Base-by-base conservation (phyloP, 805 yeast genomes). In the Candida qinlingensis region DNA sequence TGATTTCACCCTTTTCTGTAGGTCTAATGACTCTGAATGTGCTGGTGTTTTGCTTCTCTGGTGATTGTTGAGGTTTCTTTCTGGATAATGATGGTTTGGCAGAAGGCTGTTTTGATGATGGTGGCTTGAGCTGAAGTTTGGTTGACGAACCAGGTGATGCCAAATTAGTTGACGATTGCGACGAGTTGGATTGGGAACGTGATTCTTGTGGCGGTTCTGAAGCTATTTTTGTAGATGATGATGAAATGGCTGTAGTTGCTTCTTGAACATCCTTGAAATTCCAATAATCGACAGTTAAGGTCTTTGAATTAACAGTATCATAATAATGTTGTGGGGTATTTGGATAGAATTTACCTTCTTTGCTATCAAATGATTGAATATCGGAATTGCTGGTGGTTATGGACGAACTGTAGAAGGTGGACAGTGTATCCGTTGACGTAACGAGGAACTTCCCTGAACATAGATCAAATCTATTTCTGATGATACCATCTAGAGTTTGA, bases 301-400 rank as follows among this genome's bases (percentile, higher is more conserved):
- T 31, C 12, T 65, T 63, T 25, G 72, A 77, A 30, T 68, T n/a
- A 12, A 40, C 62, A 4, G 64, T 55, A 46, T 76, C 80, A 33
- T 83, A 69, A 47, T 83, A 64, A 56, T 85, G 79, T 53, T 83
- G 83, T 1, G 94, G 94, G 0, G 92, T 85, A 11, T 79, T 75
- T 25, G 83, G 87, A 56, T 79, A 81, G 30, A 67, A 57, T 13
- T 58, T 65, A 28, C 66, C 72, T 13, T 69, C 73, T 10, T 73
- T 71, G 28, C 76, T 67, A 45, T 73, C 80, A 42, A 79, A 69
- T 1, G 86, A 80, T 45, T 76, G 75, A 0, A 82, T 66, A 48
- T 76, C 81, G 0, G 85, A 58, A 0, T 76, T 4, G 76, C 74
- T n/a, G 72, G 72, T 25, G 8, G 47, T 26, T 2, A 57, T 53